phyloP scores from a whole-genome alignment of 208 protist species.

The Leishmania tropica region DNA sequence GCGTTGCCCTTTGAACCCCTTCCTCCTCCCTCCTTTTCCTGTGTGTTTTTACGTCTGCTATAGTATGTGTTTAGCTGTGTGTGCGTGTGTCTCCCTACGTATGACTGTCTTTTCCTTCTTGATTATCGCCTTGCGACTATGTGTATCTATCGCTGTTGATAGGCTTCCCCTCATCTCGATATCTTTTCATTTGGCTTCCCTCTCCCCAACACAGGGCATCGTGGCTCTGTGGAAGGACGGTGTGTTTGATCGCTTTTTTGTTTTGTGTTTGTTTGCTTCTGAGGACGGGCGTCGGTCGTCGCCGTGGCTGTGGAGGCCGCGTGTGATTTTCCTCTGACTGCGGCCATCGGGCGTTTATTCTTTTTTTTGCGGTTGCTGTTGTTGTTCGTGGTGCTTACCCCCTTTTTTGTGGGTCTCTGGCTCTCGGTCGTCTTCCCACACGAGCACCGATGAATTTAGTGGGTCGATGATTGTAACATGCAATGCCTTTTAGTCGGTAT shows the following conservation, averaged over 20 bases:
- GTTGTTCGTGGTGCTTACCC: no score
- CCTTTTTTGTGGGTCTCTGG: no score
- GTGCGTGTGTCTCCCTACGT: background rate
- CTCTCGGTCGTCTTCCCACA: background rate
- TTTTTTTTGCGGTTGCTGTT: background rate
- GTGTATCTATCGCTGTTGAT: no score
- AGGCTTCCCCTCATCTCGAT: no score
- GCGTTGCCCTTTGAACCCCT: background rate
- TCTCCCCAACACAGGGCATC: no score
- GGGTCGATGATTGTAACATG: no score
- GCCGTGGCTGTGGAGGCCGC: background rate
- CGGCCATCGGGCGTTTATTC: background rate
- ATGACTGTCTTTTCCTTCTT: background rate
- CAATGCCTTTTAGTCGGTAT: background rate
- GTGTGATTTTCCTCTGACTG: background rate
- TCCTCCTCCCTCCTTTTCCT: background rate
- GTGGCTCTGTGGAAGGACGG: no score
- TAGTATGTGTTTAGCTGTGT: constrained; percentile 9
- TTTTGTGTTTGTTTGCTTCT: background rate
- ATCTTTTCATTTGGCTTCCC: no score
- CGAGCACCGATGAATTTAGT: background rate
- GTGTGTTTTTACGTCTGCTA: background rate
- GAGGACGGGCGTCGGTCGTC: background rate
- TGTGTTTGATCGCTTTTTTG: no score
- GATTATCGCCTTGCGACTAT: no score